phyloP scores from a whole-genome alignment of 176 grass and related monocot species.

The Areca catechu region DNA sequence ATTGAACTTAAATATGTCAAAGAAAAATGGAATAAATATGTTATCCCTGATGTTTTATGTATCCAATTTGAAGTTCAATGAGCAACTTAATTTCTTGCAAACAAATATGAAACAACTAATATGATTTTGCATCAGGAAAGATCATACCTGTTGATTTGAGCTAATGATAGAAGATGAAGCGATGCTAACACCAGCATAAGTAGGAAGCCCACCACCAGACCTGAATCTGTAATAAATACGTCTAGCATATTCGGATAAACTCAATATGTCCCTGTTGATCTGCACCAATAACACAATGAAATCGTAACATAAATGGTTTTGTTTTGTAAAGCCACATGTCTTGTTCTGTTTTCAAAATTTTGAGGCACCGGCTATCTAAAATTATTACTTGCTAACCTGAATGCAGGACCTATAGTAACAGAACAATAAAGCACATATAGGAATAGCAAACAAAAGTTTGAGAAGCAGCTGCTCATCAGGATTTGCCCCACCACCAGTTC shows the following conservation, averaged over 20 bases:
- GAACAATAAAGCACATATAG: constrained; percentile 48
- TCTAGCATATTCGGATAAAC: constrained; percentile 34
- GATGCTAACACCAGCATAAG: constrained; percentile 61
- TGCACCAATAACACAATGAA: constrained; percentile 11
- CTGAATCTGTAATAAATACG: constrained; percentile 51
- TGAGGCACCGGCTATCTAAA: no score
- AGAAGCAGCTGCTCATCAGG: constrained; percentile 52
- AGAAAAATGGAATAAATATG: no score
- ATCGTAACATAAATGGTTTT: no score
- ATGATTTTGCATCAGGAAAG: no score
- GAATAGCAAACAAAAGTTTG: constrained; percentile 61
- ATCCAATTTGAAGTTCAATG: no score
- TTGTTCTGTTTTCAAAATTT: no score
- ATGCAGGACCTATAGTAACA: constrained; percentile 69
- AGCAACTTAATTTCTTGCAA: no score
- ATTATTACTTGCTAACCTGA: constrained; percentile 35
- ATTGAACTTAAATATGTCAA: no score
- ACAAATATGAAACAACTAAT: no score
- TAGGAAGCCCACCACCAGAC: constrained; percentile 53
- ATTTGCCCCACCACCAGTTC: constrained; percentile 67
- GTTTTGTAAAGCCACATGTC: no score
- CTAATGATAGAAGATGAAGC: constrained; percentile 55
- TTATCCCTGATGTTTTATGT: no score
- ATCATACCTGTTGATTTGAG: constrained; percentile 55
- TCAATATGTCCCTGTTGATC: constrained; percentile 48